Base-by-base conservation (phyloP, 805 yeast species). In the Debaryomyces maramus region DNA sequence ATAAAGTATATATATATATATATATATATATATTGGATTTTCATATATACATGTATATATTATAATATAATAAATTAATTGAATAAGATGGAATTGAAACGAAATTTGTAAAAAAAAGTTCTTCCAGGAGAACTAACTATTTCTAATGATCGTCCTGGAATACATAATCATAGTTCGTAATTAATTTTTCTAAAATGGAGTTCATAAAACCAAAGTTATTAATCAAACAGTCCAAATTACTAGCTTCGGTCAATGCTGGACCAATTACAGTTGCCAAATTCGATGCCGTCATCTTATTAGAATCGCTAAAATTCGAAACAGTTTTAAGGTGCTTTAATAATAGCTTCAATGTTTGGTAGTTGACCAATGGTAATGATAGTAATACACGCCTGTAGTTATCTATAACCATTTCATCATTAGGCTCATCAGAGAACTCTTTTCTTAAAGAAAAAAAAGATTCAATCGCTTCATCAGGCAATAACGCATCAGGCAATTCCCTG, bases 181-280 rank as follows among this genome's bases (percentile, higher is more conserved):
- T 72, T 56, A 77, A 58, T 48, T 66, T 75, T 50, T 78, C 83
- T 47, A 80, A 65, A 17, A 77, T 60, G 21, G 67, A 68, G 45
- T 76, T 78, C 75, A 78, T 76, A 41, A 76, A 63, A 5, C 83
- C 83, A 55, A 78, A 78, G 44, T 67, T 72, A 39, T 64, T 67
- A 15, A 70, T 65, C 48, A 74, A 57, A 10, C 69, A 58, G 14
- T 73, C 77, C 33, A 79, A 72, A 30, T 56, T 63, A 45, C 78
- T 68, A 10, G 81, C 80, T 46, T 78, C 83, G 4, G 80, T 76
- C 39, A 78, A 67, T 3, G 80, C 76, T 1, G 83, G 83, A 1
- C 82, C 83, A 46, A 91, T 84, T 5, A 91, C 97, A 40, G 95
- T 91, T 4, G 97, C 95, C 53, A 91, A 65, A 56, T 91, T 91